Conservation (phyloP, 1,284 basidiomycete species). For the Ganoderma lingzhi region DNA sequence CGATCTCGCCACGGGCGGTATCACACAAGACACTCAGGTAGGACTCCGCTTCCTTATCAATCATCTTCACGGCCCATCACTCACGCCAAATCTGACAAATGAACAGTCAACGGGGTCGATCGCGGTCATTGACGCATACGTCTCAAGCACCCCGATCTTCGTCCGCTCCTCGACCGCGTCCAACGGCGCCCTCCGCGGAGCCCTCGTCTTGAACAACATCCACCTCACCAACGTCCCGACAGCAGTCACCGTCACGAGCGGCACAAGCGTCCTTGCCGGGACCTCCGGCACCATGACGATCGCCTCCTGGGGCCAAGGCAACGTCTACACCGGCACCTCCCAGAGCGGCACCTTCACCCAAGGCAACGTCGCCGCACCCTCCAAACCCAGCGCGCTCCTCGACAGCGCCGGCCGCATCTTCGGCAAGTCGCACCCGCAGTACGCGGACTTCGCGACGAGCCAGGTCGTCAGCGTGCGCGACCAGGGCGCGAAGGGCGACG, state of each 20-base stretch:
- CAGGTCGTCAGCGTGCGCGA: slow-evolving; percentile 78
- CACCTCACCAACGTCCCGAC: slow-evolving; percentile 61
- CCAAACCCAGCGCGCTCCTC: slow-evolving; percentile 61
- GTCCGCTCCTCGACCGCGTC: slow-evolving; percentile 45
- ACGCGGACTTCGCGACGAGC: slow-evolving; percentile 61
- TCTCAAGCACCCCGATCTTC: slow-evolving; percentile 56
- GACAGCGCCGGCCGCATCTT: slow-evolving; percentile 69
- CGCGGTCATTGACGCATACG: slow-evolving; percentile 68
- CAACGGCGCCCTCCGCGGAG: slow-evolving; percentile 50
- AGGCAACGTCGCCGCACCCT: slow-evolving; percentile 53
- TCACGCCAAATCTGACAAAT: background rate
- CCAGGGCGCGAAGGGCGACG: slow-evolving; percentile 79
- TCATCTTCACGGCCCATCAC: background rate
- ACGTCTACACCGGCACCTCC: slow-evolving; percentile 63
- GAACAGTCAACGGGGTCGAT: slow-evolving; percentile 53
- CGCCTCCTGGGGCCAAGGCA: slow-evolving; percentile 75
- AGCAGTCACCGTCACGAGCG: slow-evolving; percentile 58
- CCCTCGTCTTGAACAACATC: slow-evolving; percentile 66
- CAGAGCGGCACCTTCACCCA: slow-evolving; percentile 55
- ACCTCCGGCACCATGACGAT: slow-evolving; percentile 58
- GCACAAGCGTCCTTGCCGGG: slow-evolving; percentile 58
- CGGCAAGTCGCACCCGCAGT: slow-evolving; percentile 54
- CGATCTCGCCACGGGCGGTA: slow-evolving; percentile 56
- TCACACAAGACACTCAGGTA: slow-evolving; percentile 33
- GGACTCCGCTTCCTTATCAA: background rate